A percentile compares a stretch with the other conserved stretches of the same genome.
These are phyloP conservation scores for Eruca vesicaria DNA, from an alignment of 441 rosid species.

Conservation along the genomic window DNA sequence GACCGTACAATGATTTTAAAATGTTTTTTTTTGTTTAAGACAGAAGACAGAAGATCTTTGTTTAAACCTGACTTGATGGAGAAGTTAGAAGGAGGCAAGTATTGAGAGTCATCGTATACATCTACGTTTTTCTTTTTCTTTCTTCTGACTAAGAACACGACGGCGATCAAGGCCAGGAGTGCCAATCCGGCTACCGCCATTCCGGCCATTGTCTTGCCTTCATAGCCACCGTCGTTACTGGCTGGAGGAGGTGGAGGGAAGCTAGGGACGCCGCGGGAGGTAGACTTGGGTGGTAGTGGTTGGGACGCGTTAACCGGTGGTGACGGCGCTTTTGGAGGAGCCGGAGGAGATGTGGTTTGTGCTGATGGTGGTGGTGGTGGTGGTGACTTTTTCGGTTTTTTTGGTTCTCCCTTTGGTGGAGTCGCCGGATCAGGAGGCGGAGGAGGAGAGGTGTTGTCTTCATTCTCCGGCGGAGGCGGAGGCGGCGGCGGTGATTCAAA, in stretches of 20 bases:
- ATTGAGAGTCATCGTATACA: conserved; percentile 29
- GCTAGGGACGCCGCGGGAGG: neutral
- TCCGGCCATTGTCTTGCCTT: conserved; percentile 32
- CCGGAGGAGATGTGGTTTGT: conserved; percentile 23
- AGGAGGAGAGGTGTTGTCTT: conserved; percentile 23
- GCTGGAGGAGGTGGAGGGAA: conserved; percentile 5
- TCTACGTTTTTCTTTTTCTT: conserved; percentile 39
- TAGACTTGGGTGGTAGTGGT: conserved; percentile 3
- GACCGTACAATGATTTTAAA: too few relatives aligned
- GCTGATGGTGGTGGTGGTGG: conserved; percentile 19
- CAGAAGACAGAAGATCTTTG: neutral
- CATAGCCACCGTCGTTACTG: neutral
- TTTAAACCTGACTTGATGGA: conserved; percentile 49
- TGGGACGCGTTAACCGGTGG: conserved; percentile 14
- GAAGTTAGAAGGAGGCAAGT: conserved; percentile 51
- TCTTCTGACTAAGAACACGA: conserved; percentile 34
- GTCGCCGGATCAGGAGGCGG: neutral
- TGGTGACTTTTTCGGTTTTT: neutral
- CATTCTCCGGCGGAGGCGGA: neutral
- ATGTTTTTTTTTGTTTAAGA: neutral
- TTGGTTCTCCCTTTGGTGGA: conserved; percentile 25
- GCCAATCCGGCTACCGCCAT: conserved; percentile 38
- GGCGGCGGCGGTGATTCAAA: conserved; percentile 24
- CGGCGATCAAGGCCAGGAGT: conserved; percentile 46
- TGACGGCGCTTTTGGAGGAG: conserved; percentile 2